These are phyloP conservation scores for Floccularia luteovirens DNA, from an alignment of 768 basidiomycete genomes.

Conservation along the genomic window DNA sequence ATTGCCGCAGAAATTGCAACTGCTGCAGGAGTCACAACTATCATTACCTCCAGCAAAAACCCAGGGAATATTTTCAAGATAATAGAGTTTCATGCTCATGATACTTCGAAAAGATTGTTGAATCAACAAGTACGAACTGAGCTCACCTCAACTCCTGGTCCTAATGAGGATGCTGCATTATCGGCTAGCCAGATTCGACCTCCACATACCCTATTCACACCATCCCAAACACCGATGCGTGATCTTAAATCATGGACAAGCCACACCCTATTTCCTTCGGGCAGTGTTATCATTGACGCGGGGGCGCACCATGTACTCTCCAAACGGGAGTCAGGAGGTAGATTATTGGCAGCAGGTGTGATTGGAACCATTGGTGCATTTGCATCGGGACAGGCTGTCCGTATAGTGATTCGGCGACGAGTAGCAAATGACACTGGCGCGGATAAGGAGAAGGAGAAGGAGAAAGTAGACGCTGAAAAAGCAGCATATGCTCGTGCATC, in stretches of 20 bases:
- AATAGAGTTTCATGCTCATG: constrained; percentile 52
- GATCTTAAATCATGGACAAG: constrained; percentile 96
- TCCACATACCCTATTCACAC: constrained; percentile 84
- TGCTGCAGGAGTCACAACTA: constrained; percentile 87
- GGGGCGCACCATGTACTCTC: constrained; percentile 87
- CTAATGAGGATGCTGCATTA: neutral
- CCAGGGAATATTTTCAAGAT: constrained; percentile 72
- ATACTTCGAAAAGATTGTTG: neutral
- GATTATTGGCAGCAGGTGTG: constrained; percentile 90
- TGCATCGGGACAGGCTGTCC: constrained; percentile 91
- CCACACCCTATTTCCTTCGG: constrained; percentile 89
- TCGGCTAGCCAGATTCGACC: constrained; percentile 32
- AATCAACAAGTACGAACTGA: constrained; percentile 20
- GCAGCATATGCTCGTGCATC: constrained; percentile 27
- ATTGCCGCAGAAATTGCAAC: constrained; percentile 98
- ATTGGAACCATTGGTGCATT: constrained; percentile 82
- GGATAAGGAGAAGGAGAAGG: constrained; percentile 21
- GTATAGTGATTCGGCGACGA: constrained; percentile 54
- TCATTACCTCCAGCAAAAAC: constrained; percentile 80
- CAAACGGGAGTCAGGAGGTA: constrained; percentile 80
- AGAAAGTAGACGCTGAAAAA: constrained; percentile 11
- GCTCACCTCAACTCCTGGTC: constrained; percentile 13
- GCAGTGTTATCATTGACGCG: constrained; percentile 79
- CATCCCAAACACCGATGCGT: constrained; percentile 60
- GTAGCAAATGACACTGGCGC: constrained; percentile 14